Percentiles rank a stretch among this genome's conserved stretches.
Evolutionary conservation across 768 basidiomycete species (phyloP).

Genomic region (Leccinum subtestaceum): DNA sequence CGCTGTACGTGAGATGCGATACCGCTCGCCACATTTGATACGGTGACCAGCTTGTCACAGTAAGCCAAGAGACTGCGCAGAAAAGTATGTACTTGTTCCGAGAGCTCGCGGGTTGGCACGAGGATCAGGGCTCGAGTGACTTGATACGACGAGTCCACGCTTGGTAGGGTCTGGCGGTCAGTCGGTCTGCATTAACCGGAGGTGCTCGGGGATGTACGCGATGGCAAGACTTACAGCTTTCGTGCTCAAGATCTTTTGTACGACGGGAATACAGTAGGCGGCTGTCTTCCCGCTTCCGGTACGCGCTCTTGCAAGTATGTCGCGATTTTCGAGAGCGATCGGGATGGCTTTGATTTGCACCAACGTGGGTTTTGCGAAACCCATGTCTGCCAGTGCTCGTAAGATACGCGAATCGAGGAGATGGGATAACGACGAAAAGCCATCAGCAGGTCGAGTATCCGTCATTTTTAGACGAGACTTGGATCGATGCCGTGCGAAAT

Average conservation of each 20-base stretch:
- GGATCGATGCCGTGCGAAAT: constrained; percentile 16
- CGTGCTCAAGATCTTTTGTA: constrained; percentile 81
- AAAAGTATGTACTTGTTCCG: constrained; percentile 83
- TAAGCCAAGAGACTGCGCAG: constrained; percentile 65
- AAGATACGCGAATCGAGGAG: constrained; percentile 83
- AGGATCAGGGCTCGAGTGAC: constrained; percentile 75
- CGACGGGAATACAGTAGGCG: constrained; percentile 88
- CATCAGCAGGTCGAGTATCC: constrained; percentile 27
- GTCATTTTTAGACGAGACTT: background rate
- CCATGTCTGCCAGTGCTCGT: constrained; percentile 84
- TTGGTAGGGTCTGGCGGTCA: constrained; percentile 32
- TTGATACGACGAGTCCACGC: constrained; percentile 42
- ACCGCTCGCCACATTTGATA: constrained; percentile 77
- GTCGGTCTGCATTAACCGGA: background rate
- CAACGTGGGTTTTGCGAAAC: constrained; percentile 87
- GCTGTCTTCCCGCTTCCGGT: constrained; percentile 98
- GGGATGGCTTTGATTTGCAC: constrained; percentile 93
- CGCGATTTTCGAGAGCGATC: constrained; percentile 80
- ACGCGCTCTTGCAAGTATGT: constrained; percentile 90
- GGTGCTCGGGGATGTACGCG: background rate
- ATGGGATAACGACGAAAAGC: constrained; percentile 64
- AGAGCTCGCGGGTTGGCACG: constrained; percentile 89
- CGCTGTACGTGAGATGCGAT: constrained; percentile 68
- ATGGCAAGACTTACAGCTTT: constrained; percentile 61
- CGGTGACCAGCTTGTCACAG: constrained; percentile 70